Conservation (phyloP, 2,329 filamentous ascomycete species). For the Stachybotrys echinatus region DNA sequence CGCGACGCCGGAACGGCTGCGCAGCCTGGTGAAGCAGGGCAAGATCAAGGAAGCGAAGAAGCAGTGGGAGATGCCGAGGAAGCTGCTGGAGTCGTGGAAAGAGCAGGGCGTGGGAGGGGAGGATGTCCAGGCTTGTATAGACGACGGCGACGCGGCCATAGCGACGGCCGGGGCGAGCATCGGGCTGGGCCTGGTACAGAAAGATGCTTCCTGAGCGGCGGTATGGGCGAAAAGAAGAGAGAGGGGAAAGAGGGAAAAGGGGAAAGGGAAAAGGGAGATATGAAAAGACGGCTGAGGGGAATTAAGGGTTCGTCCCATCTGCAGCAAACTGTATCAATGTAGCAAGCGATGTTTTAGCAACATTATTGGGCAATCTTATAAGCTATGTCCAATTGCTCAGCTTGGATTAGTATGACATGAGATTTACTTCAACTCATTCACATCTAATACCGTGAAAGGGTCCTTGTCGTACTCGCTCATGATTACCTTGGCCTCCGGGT, state of each 20-base stretch:
- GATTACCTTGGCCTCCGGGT: slow-evolving; percentile 53
- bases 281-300: too few relatives aligned
- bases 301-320: too few relatives aligned
- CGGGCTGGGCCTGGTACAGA: not conserved
- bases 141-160: slow-evolving; percentile 46
- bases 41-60: slow-evolving; percentile 54
- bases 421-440: slow-evolving; percentile 29
- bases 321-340: too few relatives aligned
- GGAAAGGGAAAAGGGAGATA: too few relatives aligned
- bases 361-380: not conserved
- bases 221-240: too few relatives aligned
- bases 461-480: slow-evolving; percentile 80
- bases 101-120: slow-evolving; percentile 48
- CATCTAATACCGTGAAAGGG: slow-evolving; percentile 74
- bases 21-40: slow-evolving; percentile 52
- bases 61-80: slow-evolving; percentile 50
- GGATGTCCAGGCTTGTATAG: slow-evolving; percentile 48
- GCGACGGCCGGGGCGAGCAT: not conserved
- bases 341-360: not conserved
- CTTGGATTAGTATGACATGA: not conserved
- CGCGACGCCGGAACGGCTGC: slow-evolving; percentile 54
- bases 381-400: not conserved
- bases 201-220: slow-evolving; percentile 2
- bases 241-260: too few relatives aligned
- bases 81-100: slow-evolving; percentile 47